Percentiles rank a stretch among this genome's conserved stretches.
Evolutionary conservation across 1,139 yeast genomes (phyloP).

Genomic region (Magnusiomyces tetraspermus): DNA sequence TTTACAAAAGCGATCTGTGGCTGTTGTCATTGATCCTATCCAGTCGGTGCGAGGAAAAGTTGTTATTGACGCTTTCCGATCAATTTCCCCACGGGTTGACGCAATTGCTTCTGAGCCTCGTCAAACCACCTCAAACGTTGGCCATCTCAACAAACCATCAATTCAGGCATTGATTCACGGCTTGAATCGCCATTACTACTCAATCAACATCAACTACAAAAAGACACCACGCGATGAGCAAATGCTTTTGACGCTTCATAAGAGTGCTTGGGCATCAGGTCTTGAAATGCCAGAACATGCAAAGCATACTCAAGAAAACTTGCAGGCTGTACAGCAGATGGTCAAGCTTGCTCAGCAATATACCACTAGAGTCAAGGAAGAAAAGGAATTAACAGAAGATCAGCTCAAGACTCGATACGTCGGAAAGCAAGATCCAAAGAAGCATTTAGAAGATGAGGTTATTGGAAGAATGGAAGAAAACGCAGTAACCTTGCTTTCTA

Average conservation of each 20-base stretch:
- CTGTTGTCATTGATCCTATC: conserved; percentile 95
- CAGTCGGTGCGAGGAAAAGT: conserved; percentile 98
- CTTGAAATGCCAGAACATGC: conserved; percentile 69
- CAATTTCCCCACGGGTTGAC: conserved; percentile 76
- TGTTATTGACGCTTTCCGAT: conserved; percentile 95
- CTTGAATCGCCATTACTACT: conserved; percentile 91
- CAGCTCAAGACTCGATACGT: conserved; percentile 92
- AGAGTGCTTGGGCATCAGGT: conserved; percentile 94
- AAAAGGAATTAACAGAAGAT: conserved; percentile 77
- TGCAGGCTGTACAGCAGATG: conserved; percentile 66
- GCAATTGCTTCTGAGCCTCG: conserved; percentile 98
- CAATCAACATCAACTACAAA: conserved; percentile 87
- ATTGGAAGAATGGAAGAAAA: conserved; percentile 81
- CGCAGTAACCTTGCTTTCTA: conserved; percentile 74
- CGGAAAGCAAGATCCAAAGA: conserved; percentile 98
- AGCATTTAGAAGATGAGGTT: conserved; percentile 86
- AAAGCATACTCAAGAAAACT: conserved; percentile 66
- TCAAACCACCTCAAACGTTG: conserved; percentile 93
- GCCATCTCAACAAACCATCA: conserved; percentile 93
- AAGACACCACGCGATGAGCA: conserved; percentile 89
- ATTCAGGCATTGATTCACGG: conserved; percentile 97
- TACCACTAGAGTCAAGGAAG: conserved; percentile 86
- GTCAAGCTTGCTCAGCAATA: conserved; percentile 87
- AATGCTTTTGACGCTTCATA: conserved; percentile 89
- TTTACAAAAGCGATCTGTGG: conserved; percentile 88